Evolutionary conservation across 73 alveolate species (phyloP), one percentile per base, ranked within the genome.

Genomic region (Symbiodinium natans): DNA sequence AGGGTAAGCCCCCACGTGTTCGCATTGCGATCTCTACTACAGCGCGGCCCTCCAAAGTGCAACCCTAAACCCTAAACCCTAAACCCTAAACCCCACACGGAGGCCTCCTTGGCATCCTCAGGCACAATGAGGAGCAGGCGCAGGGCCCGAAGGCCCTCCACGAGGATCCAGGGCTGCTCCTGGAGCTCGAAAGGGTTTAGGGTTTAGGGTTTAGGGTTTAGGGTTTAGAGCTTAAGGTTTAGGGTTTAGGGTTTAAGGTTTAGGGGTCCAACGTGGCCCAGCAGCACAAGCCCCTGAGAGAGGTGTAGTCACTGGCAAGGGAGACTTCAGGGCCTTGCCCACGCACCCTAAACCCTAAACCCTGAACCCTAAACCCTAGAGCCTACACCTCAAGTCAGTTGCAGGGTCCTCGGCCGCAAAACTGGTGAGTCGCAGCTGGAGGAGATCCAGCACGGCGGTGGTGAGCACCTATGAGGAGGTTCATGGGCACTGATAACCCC

Each of bases 151-250:
- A 90, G 97, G 80, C 97, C 97, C 48, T 90, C 97, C 46, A 90
- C 80, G 54, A 90, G 77, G 46, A 90, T 84, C 97, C 97, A 90
- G 34, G 97, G 97, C 80, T 33, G 97, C 97, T 90, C 97, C 97
- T 90, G 59, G 59, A 46, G 59, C 59, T 46, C 21, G 13, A 46
- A 13, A 13, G 59, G 77, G 31, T 10, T 38, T 21, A 54, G 23
- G 34, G 31, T 7, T 38, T 21, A 77, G 52, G 31, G 33, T 21
- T 8, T 34, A 23, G 84, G 21, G n/a, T n/a, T n/a, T n/a, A n/a
- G n/a, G n/a, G n/a, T n/a, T n/a, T n/a, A n/a, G n/a, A n/a, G n/a
- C n/a, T n/a, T n/a, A n/a, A n/a, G n/a, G n/a, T n/a, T n/a, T n/a
- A n/a, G n/a, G n/a, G n/a, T n/a, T n/a, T n/a, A n/a, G n/a, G n/a